Base-by-base conservation (phyloP, 2,329 filamentous ascomycete species). In the Alternaria sp. region DNA sequence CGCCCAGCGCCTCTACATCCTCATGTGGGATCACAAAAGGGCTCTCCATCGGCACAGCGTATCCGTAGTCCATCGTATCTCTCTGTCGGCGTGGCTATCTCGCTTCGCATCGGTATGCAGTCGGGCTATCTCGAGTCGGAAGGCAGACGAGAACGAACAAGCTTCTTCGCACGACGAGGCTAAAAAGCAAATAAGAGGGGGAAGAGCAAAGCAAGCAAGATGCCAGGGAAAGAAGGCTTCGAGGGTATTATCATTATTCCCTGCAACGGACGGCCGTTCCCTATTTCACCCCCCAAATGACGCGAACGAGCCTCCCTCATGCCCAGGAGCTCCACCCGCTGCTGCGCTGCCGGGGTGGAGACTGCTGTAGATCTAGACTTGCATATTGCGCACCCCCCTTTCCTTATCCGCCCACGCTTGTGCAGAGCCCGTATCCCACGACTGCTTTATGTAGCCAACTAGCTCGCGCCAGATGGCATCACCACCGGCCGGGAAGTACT, bases 1-100 rank as follows among this genome's bases (percentile, higher is more conserved):
- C 68, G 28, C 73, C 71, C 23, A 85, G 70, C 11, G 73, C 70
- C 21, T 80, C 77, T 15, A 83, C 70, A 62, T 84, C 81, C 49
- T 83, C 79, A 63, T 66, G 71, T 60, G 78, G 76, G 62, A 85
- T 80, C 61, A 76, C 67, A 74, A 84, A 84, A 12, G 82, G 82
- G 55, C 81, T 81, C 64, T 73, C 68, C 60, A 58, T 56, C 47
- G 71, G 66, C 47, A 57, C 53, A 20, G 61, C 53, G 43, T 56
- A 30, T 55, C 18, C 26, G 51, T 60, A 25, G 18, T 63, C 57
- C 61, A 60, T 63, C 10, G 49, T 58, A 37, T 58, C 55, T 50
- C 28, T 20, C 55, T 23, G 43, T 23, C 28, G 55, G 44, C 30
- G 44, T 41, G 41, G 30, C 26, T 51, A 20, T 58, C 55, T 59